Base-by-base conservation (phyloP, 2,329 filamentous ascomycete species). In the Calonectria pteridis region DNA sequence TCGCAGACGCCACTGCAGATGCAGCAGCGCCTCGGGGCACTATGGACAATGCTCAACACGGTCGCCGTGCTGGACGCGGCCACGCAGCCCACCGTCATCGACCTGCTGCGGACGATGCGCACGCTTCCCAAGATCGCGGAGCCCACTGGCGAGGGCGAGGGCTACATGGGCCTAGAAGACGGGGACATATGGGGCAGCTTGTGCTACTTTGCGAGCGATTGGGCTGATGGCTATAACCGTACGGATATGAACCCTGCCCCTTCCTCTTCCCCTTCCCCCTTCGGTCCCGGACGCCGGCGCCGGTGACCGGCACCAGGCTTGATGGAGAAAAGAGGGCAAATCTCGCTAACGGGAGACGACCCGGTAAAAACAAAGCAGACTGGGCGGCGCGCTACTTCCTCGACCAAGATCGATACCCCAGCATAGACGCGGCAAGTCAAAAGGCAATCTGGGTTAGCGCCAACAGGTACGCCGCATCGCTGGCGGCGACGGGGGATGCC, bases 31-130 rank as follows among this genome's bases (percentile, higher is more conserved):
- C 55, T 75, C 3, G 63, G 23, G 9, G 72, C 67, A 1, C 53
- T 74, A 18, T 75, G 74, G 74, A 70, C 72, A 0, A 55, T 75
- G 33, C 66, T 75, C 0, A 75, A 72, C 16, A 49, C 62, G 2
- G 68, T 58, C 16, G 72, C 69, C 11, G 66, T 74, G 33, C 50
- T 67, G 1, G 29, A 73, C 7, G n/a, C 37, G 4, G 9, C 59
- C 29, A 40, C 64, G 4, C 72, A 74, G 10, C 51, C 37, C 9
- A 51, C 62, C 10, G 58, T 75, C 29, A 67, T 75, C 33, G 31
- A 46, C 6, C 67, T 74, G 1, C 51, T 75, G 5, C 20, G 43
- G n/a, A 26, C 2, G 9, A 66, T 69, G 6, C 68, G 62, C 13
- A 74, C 64, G 1, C 23, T 75, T 1, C 72, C 72, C 23, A 53